phyloP scores from a whole-genome alignment of 176 grass and related monocot species.

The Elymus sibiricus region DNA sequence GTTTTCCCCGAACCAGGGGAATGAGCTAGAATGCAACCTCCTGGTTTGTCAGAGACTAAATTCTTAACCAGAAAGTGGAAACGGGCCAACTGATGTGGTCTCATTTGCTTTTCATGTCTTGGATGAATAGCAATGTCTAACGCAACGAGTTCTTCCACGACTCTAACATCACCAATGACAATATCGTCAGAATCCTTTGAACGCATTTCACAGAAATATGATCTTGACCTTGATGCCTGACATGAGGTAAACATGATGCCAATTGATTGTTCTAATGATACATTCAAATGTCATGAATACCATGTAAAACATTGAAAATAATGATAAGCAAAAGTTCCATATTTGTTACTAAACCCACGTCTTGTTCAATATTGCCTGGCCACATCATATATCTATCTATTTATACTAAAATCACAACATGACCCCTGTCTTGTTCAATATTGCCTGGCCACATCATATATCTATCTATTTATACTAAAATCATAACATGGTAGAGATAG shows the following conservation, averaged over 20 bases:
- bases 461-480: background rate
- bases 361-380: background rate
- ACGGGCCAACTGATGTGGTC: slow-evolving; percentile 59
- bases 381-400: background rate
- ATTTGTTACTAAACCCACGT: background rate
- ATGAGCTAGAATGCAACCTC: slow-evolving; percentile 89
- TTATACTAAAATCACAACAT: background rate
- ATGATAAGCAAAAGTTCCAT: background rate
- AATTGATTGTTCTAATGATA: background rate
- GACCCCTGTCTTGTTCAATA: background rate
- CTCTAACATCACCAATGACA: slow-evolving; percentile 8
- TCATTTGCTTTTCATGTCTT: slow-evolving; percentile 57
- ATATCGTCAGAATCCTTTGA: slow-evolving; percentile 41
- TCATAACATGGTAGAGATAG: background rate
- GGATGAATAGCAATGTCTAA: slow-evolving; percentile 65
- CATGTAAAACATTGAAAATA: background rate
- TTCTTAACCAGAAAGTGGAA: slow-evolving; percentile 93
- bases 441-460: background rate
- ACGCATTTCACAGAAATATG: slow-evolving; percentile 3
- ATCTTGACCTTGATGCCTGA: slow-evolving; percentile 51
- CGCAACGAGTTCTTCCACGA: slow-evolving; percentile 56
- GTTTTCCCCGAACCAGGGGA: slow-evolving; percentile 85
- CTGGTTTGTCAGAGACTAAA: slow-evolving; percentile 62
- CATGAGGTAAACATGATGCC: slow-evolving; percentile 26
- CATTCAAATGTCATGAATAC: slow-evolving; percentile 9